Base-by-base conservation (phyloP, 192 early-diverging fungal species). In the Mycoemilia scoparia region DNA sequence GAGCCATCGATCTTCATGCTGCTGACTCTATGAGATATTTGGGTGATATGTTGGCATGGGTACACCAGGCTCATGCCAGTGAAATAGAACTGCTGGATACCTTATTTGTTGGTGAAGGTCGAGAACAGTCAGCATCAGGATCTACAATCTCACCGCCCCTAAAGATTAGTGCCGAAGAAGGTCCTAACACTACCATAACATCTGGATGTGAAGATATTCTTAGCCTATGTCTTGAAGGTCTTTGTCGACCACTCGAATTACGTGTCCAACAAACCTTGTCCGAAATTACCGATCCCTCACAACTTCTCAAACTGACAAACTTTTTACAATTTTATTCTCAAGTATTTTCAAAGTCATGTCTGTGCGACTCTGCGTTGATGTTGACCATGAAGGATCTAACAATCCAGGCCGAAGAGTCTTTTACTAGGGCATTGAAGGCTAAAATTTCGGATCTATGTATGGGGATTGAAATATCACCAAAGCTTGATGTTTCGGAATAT, bases 11-110 rank as follows among this genome's bases (percentile, higher is more conserved):
- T 46, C 41, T 90, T 5, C 84, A 92, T 47, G 84, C 89, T 0
- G 83, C 77, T 29, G 92, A 97, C 49, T 78, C 88, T 1, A 53
- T 81, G 38, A 69, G 89, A 21, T 97, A 92, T 45, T 70, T 85
- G 22, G 89, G 89, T 13, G 92, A 93, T 41, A 92, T 97, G 82
- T 52, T 93, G 12, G 92, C 88, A 0, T 97, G 92, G 92, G 47
- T 92, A 1, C 92, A 97, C 66, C 87, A 93, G 59, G 76, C 84
- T 0, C 70, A 69, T 12, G 84, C 87, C 3, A 69, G 76, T 5
- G 92, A 93, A 50, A 57, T 69, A 13, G 92, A 97, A 53, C 69
- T 92, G 46, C 57, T 93, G 14, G 84, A 92, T 14, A 32, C 43
- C 11, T 30, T 59, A 25, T 29, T 27, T 31, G 9, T 17, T 22